Conservation (phyloP, 768 basidiomycete genomes). For the Mycena leptocephala region DNA sequence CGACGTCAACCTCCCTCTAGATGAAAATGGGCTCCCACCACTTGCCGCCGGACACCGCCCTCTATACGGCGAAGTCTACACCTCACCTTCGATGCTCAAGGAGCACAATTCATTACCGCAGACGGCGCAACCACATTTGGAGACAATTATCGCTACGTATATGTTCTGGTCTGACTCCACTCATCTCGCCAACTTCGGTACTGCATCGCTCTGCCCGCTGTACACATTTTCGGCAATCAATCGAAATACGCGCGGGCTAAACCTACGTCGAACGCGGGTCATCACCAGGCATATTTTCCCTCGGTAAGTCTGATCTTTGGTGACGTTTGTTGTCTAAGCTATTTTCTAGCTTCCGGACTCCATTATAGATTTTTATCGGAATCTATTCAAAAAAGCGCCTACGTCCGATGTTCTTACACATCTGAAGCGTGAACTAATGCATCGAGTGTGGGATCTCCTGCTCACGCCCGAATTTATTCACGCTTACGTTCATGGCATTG, state of each 20-base stretch:
- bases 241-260: slow-evolving; percentile 51
- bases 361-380: slow-evolving; percentile 11
- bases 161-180: slow-evolving; percentile 51
- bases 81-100: slow-evolving; percentile 31
- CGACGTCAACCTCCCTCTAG: neutral
- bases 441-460: slow-evolving; percentile 43
- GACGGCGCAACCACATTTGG: slow-evolving; percentile 19
- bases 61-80: slow-evolving; percentile 43
- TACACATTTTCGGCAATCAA: slow-evolving; percentile 52
- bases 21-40: slow-evolving; percentile 2
- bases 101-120: slow-evolving; percentile 20
- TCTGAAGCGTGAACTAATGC: slow-evolving; percentile 47
- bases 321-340: neutral
- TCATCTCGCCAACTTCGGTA: slow-evolving; percentile 43
- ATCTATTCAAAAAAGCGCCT: slow-evolving; percentile 21
- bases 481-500: slow-evolving; percentile 43
- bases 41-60: slow-evolving; percentile 25
- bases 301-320: slow-evolving; percentile 37
- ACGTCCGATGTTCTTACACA: slow-evolving; percentile 37
- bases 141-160: slow-evolving; percentile 37
- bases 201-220: slow-evolving; percentile 49
- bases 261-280: slow-evolving; percentile 41
- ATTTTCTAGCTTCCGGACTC: slow-evolving; percentile 41
- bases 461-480: slow-evolving; percentile 43
- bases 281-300: slow-evolving; percentile 54